Base-by-base conservation (phyloP, 495 filamentous ascomycete genomes). In the Penicillium bialowiezense region DNA sequence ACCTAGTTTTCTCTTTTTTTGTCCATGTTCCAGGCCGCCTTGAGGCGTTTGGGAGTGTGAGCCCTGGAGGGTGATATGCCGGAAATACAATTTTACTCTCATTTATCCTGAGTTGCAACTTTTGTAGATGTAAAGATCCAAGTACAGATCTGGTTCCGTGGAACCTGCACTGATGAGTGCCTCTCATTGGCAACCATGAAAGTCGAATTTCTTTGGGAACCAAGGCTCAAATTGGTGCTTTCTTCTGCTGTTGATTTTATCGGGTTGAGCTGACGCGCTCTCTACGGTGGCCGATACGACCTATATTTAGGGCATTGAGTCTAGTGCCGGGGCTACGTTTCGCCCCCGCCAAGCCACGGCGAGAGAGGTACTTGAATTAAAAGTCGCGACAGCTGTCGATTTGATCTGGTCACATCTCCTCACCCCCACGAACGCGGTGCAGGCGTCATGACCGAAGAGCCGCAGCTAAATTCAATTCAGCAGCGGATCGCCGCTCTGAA, bases 401-500 rank as follows among this genome's bases (percentile, higher is more conserved):
- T 26, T 29, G 19, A 20, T 44, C 28, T 41, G 35, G 3, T 19
- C 38, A 35, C 44, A 20, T 21, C 32, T 3, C 39, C 20, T 45
- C 9, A 5, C 20, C 24, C 26, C 26, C 18, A 18, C 13, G 18
- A 18, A 34, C 0, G 23, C 13, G 13, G 29, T 10, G 12, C 39
- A 37, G 15, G 39, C 31, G 34, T 14, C 17, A 65, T 63, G 59
- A 51, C 66, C 7, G 73, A 76, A 41, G 72, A 72, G 44, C 50
- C 68, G 12, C 72, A 72, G 51, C 57, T 72, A 17, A 57, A 68
- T 24, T 82, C 81, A 5, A 80, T 86, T 45, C 72, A 78, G 56
- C 67, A 75, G 39, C 78, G 82, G 40, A 84, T 86, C 49, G 78
- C 79, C 36, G 72, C 77, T 18, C 62, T 86, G 36, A 84, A 84